Percentiles rank a stretch among this genome's conserved stretches.
Evolutionary conservation across 495 filamentous ascomycete genomes (phyloP).

Genomic region (Aspergillus sparsus): DNA sequence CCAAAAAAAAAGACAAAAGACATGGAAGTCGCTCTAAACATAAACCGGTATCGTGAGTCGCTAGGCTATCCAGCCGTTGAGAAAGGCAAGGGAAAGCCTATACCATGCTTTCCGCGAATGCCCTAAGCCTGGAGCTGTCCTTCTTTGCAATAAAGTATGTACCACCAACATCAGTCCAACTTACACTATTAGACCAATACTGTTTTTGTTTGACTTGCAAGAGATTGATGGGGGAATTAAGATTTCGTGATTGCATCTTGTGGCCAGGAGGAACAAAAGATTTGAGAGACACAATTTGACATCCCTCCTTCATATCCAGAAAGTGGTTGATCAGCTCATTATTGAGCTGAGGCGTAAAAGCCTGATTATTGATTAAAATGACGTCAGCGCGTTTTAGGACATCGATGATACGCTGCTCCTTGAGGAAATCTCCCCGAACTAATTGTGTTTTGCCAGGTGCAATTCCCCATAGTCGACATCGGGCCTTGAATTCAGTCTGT

Average conservation of each 20-base stretch:
- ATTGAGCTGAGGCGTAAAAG: slow-evolving; percentile 84
- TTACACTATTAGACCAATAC: slow-evolving; percentile 82
- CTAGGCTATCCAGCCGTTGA: neutral
- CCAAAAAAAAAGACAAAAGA: slow-evolving; percentile 1
- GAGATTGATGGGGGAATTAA: slow-evolving; percentile 75
- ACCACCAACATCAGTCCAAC: slow-evolving; percentile 84
- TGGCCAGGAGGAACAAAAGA: slow-evolving; percentile 74
- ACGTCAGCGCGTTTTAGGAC: slow-evolving; percentile 84
- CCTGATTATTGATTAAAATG: slow-evolving; percentile 95
- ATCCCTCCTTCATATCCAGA: slow-evolving; percentile 89
- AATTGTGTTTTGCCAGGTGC: slow-evolving; percentile 75
- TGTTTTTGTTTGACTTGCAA: slow-evolving; percentile 71
- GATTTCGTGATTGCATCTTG: slow-evolving; percentile 66
- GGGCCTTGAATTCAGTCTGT: slow-evolving; percentile 77
- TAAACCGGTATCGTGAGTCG: neutral
- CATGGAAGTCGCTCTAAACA: slow-evolving; percentile 13
- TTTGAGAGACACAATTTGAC: slow-evolving; percentile 81
- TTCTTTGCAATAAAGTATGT: slow-evolving; percentile 87
- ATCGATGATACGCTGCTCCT: slow-evolving; percentile 66
- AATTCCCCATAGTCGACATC: slow-evolving; percentile 89
- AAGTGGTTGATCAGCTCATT: slow-evolving; percentile 86
- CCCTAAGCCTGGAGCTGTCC: slow-evolving; percentile 59
- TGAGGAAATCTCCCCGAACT: slow-evolving; percentile 81
- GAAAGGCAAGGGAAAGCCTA: slow-evolving; percentile 19
- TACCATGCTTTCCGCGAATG: slow-evolving; percentile 43